These are phyloP conservation scores for Gomphus bonarii DNA, from an alignment of 1,284 basidiomycete genomes.

Conservation along the genomic window DNA sequence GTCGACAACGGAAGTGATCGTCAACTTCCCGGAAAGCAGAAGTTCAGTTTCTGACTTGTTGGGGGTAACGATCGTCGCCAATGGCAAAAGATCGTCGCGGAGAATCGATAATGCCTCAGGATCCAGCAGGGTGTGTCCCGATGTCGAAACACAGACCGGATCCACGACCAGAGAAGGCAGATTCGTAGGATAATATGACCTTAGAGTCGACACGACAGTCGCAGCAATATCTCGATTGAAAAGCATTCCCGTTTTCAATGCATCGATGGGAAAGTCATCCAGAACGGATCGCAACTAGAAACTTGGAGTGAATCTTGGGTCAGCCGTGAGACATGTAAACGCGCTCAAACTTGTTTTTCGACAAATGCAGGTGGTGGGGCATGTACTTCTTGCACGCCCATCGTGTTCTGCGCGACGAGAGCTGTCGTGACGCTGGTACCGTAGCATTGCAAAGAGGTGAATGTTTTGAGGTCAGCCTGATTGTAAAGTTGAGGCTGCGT, in stretches of 20 bases:
- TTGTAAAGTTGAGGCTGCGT: neutral
- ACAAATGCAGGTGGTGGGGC: slow-evolving; percentile 60
- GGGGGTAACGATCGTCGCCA: slow-evolving; percentile 74
- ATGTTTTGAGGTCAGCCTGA: slow-evolving; percentile 81
- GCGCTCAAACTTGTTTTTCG: slow-evolving; percentile 49
- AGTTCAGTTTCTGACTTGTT: slow-evolving; percentile 80
- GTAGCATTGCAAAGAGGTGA: slow-evolving; percentile 72
- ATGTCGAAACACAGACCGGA: slow-evolving; percentile 91
- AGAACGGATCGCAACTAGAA: slow-evolving; percentile 63
- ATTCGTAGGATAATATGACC: slow-evolving; percentile 11
- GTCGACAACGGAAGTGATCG: slow-evolving; percentile 43
- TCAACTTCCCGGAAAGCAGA: slow-evolving; percentile 36
- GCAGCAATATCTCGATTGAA: slow-evolving; percentile 40
- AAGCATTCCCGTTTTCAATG: slow-evolving; percentile 90
- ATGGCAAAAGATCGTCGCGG: slow-evolving; percentile 56
- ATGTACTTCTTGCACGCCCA: slow-evolving; percentile 70
- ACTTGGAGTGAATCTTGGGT: neutral
- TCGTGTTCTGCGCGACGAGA: slow-evolving; percentile 87
- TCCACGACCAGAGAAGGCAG: slow-evolving; percentile 65
- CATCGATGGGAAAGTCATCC: slow-evolving; percentile 65
- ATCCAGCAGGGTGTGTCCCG: slow-evolving; percentile 73
- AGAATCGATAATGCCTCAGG: slow-evolving; percentile 56
- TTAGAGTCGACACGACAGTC: slow-evolving; percentile 37
- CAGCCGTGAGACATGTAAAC: neutral
- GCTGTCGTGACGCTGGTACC: slow-evolving; percentile 86